Percentiles rank a stretch among this genome's conserved stretches.
Conservation (phyloP, 2,329 filamentous ascomycete species). For the Seiridium cupressi region DNA sequence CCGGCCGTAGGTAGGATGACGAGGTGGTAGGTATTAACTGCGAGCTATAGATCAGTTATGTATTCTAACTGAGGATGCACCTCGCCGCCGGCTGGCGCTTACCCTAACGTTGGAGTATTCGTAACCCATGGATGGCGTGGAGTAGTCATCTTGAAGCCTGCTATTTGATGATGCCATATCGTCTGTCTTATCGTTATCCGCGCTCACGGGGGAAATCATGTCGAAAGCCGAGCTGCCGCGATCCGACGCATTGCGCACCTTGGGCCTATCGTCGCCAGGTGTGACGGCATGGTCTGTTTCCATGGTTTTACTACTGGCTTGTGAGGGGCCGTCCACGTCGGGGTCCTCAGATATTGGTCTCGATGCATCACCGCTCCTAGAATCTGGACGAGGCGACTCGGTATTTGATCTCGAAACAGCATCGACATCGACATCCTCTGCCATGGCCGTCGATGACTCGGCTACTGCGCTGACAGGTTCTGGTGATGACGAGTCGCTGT, state of each 20-base stretch:
- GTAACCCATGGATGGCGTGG: conserved; percentile 43
- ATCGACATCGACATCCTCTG: conserved; percentile 13
- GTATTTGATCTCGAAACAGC: conserved; percentile 22
- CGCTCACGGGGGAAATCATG: conserved; percentile 17
- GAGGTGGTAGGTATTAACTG: conserved; percentile 76
- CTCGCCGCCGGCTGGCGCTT: conserved; percentile 23
- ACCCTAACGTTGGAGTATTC: conserved; percentile 56
- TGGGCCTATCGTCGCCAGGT: conserved; percentile 16
- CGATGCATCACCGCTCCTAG: conserved; percentile 15
- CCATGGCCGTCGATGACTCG: neutral
- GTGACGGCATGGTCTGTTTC: conserved; percentile 2
- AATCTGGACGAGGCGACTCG: conserved; percentile 24
- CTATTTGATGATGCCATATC: conserved; percentile 14
- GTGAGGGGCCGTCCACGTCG: conserved; percentile 14
- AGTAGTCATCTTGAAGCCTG: conserved; percentile 17
- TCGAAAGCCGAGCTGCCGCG: conserved; percentile 11
- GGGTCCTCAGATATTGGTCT: conserved; percentile 15
- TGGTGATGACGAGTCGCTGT: conserved; percentile 21
- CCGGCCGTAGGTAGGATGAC: conserved; percentile 81
- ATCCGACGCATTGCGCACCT: conserved; percentile 5
- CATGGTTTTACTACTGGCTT: conserved; percentile 7
- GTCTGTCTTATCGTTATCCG: conserved; percentile 17
- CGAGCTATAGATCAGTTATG: neutral
- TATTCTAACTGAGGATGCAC: neutral
- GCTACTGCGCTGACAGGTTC: conserved; percentile 20